phyloP scores from a whole-genome alignment of 1,139 yeast species.

The Spencermartinsiella ligniputridi region DNA sequence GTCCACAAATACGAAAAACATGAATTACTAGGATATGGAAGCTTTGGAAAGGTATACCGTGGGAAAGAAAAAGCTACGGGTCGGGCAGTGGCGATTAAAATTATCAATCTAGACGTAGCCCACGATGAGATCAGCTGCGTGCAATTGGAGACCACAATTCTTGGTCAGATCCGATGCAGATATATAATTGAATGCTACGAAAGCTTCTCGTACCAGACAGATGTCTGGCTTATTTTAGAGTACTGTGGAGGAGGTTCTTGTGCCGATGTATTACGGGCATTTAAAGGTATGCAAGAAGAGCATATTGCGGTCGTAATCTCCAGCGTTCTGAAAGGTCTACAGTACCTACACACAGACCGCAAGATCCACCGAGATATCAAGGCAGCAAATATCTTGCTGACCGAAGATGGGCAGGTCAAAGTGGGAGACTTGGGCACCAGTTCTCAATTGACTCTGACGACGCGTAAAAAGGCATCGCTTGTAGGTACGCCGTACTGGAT shows the following conservation, averaged over 20 bases:
- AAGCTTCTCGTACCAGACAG: constrained; percentile 57
- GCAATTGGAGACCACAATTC: constrained; percentile 69
- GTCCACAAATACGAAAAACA: constrained; percentile 2
- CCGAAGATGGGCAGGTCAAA: constrained; percentile 65
- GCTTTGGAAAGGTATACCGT: constrained; percentile 14
- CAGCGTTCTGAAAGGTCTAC: constrained; percentile 59
- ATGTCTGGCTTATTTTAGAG: constrained; percentile 89
- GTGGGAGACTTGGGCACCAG: constrained; percentile 96
- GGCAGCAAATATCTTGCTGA: constrained; percentile 71
- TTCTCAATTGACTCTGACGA: constrained; percentile 69
- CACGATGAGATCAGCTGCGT: constrained; percentile 67
- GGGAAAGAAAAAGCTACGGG: constrained; percentile 30
- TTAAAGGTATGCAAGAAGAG: constrained; percentile 15
- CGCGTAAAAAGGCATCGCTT: constrained; percentile 74
- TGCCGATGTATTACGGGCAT: constrained; percentile 49
- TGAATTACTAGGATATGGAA: constrained; percentile 11
- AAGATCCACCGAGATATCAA: constrained; percentile 82
- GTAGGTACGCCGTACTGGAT: constrained; percentile 99
- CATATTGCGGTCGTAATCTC: constrained; percentile 30
- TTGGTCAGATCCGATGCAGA: constrained; percentile 60
- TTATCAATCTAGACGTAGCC: constrained; percentile 63
- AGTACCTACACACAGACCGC: constrained; percentile 66
- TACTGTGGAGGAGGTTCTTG: constrained; percentile 92
- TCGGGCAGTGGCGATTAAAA: constrained; percentile 68
- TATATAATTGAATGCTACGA: constrained; percentile 54